phyloP scores from a whole-genome alignment of 805 yeast genomes.

The Saccharomycopsis vini region DNA sequence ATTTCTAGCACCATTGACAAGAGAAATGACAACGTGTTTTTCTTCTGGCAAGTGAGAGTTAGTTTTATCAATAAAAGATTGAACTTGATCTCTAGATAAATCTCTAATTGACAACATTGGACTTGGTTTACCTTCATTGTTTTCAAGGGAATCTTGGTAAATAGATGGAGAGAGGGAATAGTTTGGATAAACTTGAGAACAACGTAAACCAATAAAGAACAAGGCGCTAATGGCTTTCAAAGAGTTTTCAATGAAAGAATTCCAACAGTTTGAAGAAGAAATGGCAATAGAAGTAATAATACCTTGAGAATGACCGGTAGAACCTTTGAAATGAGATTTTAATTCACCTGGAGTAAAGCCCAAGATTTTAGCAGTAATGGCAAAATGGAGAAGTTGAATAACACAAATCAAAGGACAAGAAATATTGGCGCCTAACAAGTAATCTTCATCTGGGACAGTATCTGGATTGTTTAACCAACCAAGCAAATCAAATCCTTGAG shows the following conservation, averaged over 20 bases:
- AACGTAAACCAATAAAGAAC: constrained; percentile 90
- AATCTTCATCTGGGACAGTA: constrained; percentile 82
- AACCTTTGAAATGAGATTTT: constrained; percentile 56
- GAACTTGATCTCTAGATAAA: constrained; percentile 70
- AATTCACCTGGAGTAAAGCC: constrained; percentile 88
- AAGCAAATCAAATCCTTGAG: constrained; percentile 86
- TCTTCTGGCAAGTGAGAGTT: constrained; percentile 89
- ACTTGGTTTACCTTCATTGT: constrained; percentile 93
- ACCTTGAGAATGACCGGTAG: constrained; percentile 89
- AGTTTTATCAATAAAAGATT: constrained; percentile 71
- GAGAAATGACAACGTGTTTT: constrained; percentile 82
- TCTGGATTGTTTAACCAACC: constrained; percentile 82
- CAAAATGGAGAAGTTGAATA: constrained; percentile 89
- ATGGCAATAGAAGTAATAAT: constrained; percentile 88
- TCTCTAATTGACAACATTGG: constrained; percentile 97
- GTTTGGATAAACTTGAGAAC: constrained; percentile 83
- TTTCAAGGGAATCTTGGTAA: constrained; percentile 83
- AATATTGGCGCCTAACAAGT: constrained; percentile 82
- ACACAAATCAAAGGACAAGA: constrained; percentile 97
- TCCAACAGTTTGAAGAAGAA: constrained; percentile 78
- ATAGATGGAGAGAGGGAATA: constrained; percentile 91
- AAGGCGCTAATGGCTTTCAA: constrained; percentile 74
- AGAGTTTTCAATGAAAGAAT: constrained; percentile 61
- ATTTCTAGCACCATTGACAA: constrained; percentile 92
- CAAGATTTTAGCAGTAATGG: constrained; percentile 73